Percentiles rank a stretch among this genome's conserved stretches.
Conservation (phyloP, 805 yeast genomes). For the Candida endomychidarum region DNA sequence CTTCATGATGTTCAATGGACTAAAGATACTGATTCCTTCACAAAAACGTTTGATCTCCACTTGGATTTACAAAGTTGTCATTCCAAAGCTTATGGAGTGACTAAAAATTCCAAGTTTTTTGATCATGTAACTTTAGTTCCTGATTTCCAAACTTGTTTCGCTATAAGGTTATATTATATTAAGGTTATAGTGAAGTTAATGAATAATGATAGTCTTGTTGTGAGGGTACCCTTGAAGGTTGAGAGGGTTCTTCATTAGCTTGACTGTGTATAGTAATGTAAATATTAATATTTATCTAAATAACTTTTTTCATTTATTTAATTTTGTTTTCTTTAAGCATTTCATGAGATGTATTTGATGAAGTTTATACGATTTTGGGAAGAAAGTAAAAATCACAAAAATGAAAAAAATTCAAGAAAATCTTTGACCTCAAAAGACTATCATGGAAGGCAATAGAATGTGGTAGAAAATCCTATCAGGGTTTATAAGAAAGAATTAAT, state of each 20-base stretch:
- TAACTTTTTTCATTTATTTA: too few species aligned
- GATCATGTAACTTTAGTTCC: slow-evolving; percentile 39
- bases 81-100: slow-evolving; percentile 25
- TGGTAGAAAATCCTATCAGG: too few species aligned
- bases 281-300: too few species aligned
- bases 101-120: slow-evolving; percentile 19
- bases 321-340: too few species aligned
- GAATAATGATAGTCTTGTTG: slow-evolving; percentile 29
- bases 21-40: slow-evolving; percentile 14
- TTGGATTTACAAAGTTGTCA: slow-evolving; percentile 30
- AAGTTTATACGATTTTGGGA: background rate
- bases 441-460: too few species aligned
- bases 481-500: too few species aligned
- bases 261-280: too few species aligned
- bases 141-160: slow-evolving; percentile 36
- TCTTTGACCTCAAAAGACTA: too few species aligned
- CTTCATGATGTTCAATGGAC: slow-evolving; percentile 33
- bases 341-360: background rate
- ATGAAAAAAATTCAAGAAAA: background rate
- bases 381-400: background rate
- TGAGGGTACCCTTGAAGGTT: slow-evolving; percentile 38
- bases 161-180: slow-evolving; percentile 37
- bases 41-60: slow-evolving; percentile 28
- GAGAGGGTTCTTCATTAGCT: too few species aligned
- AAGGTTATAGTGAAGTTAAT: slow-evolving; percentile 29